Percentiles rank a stretch among this genome's conserved stretches.
Conservation (phyloP, 129 eudicot genomes). For the Kitagawia praeruptora region DNA sequence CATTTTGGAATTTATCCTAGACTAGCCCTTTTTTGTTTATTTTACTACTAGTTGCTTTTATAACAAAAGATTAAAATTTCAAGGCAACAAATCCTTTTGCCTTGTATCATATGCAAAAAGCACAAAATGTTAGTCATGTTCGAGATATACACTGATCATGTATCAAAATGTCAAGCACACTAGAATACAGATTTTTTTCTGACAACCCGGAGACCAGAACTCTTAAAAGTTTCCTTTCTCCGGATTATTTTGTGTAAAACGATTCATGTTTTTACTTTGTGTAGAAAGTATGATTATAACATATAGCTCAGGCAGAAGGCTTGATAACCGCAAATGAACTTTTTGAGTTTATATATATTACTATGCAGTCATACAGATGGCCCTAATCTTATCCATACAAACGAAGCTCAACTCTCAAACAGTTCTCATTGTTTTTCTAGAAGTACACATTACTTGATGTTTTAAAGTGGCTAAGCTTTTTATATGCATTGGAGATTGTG, state of each 20-base stretch:
- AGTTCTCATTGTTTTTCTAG: neutral
- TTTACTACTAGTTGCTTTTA: too few species aligned
- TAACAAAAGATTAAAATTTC: too few species aligned
- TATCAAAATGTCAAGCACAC: neutral
- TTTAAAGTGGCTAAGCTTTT: slow-evolving; percentile 94
- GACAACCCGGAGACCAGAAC: neutral
- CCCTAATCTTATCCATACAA: neutral
- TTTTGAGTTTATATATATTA: too few species aligned
- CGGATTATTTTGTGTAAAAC: neutral
- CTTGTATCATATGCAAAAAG: too few species aligned
- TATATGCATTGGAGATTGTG: slow-evolving; percentile 98
- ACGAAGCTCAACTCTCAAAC: neutral
- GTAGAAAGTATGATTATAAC: neutral
- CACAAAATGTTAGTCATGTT: too few species aligned
- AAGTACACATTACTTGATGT: slow-evolving; percentile 56
- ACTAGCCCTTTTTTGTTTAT: too few species aligned
- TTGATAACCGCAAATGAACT: neutral
- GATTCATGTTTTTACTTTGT: neutral
- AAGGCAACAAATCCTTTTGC: too few species aligned
- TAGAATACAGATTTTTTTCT: neutral
- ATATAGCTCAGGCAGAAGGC: neutral
- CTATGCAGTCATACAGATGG: neutral
- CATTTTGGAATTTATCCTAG: too few species aligned
- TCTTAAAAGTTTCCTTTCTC: neutral
- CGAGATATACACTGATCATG: neutral